Evolutionary conservation across 768 basidiomycete species (phyloP), one percentile per base, ranked within the genome.

Genomic region (Leccinum rimulosum): DNA sequence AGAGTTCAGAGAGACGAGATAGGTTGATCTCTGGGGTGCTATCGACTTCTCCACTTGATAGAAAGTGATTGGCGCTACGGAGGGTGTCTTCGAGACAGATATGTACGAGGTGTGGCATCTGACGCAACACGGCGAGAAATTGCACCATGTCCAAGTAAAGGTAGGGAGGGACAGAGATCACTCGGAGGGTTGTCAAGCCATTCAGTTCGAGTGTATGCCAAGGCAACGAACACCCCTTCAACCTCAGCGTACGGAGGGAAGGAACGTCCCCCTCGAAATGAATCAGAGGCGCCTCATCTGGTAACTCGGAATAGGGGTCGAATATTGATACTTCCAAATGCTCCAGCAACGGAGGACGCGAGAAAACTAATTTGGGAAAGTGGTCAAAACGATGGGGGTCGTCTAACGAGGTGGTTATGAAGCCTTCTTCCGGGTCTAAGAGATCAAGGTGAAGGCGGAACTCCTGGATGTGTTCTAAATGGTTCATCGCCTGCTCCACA

Each of bases 1-100:
- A 50, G 12, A 66, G 40, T 38, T 50, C 48, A 45, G 55, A 55
- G 10, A 66, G 64, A 30, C 6, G 30, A 6, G 56, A 45, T 19
- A 63, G 12, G 25, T 30, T 1, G 27, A 52, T n/a, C 25, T 47
- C 56, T 28, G 25, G 49, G 28, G 35, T 50, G 36, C 5, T 5
- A 12, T 36, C 2, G n/a, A 17, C 36, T 2, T 8, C 12, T 1
- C 8, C 0, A 10, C 31, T 47, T 14, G 47, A 19, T 40, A 40
- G 28, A 43, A 30, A 17, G 3, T 2, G 8, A 7, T 5, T 2
- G 11, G 56, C 27, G 15, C 51, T 61, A 5, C 73, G 68, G 7
- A 77, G 64, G 14, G 68, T 65, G 52, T 70, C 45, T 14, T 72
- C 65, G 12, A 80, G 66, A 52, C 73, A 66, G 3, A 80, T 69